These are phyloP conservation scores for Eimeria nieschulzi DNA, from an alignment of 169 alveolate species.

Conservation along the genomic window DNA sequence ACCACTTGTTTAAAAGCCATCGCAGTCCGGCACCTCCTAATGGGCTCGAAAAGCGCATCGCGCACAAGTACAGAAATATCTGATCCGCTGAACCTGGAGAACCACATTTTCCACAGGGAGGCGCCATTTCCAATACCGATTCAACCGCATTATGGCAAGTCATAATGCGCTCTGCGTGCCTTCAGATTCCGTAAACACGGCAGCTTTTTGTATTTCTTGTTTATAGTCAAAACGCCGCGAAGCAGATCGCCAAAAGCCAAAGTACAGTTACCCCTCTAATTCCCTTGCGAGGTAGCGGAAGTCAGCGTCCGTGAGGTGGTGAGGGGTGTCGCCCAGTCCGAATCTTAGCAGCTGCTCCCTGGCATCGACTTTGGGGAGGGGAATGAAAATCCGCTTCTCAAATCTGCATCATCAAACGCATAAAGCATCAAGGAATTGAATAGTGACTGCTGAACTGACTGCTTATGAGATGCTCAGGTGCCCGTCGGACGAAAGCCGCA, in stretches of 20 bases:
- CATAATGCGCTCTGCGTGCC: too few species aligned
- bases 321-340: slow-evolving; percentile 86
- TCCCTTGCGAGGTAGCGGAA: slow-evolving; percentile 78
- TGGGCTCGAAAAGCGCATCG: slow-evolving; percentile 93
- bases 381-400: slow-evolving; percentile 97
- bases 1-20: slow-evolving; percentile 85
- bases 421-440: neutral
- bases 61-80: slow-evolving; percentile 91
- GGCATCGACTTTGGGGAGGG: slow-evolving; percentile 97
- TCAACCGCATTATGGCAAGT: too few species aligned
- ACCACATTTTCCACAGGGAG: neutral
- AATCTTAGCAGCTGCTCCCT: slow-evolving; percentile 82
- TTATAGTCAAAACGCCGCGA: neutral
- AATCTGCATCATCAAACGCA: slow-evolving; percentile 77
- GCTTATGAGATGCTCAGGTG: neutral
- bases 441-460: neutral
- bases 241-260: neutral
- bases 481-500: neutral
- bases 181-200: neutral
- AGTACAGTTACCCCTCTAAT: slow-evolving; percentile 73
- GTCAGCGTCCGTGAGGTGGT: slow-evolving; percentile 82
- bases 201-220: neutral
- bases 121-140: too few species aligned
- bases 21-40: slow-evolving; percentile 90
- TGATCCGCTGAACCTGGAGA: slow-evolving; percentile 89